Conservation (phyloP, 208 protist species). For the Trypanosoma mega region DNA sequence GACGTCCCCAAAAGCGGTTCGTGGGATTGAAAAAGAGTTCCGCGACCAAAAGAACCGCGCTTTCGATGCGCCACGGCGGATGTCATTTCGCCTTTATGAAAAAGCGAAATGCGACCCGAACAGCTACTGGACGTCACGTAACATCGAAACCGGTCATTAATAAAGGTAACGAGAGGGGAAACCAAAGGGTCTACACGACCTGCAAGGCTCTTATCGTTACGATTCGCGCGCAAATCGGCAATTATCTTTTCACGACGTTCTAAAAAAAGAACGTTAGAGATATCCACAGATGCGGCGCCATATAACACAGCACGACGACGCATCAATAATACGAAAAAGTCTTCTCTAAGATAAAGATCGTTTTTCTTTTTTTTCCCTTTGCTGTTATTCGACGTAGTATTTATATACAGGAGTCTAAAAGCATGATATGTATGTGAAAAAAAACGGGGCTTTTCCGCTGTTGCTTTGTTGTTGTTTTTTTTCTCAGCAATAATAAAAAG, state of each 20-base stretch:
- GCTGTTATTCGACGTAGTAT: neutral
- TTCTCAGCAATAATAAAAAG: too few species aligned
- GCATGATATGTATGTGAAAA: too few species aligned
- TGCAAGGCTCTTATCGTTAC: slow-evolving; percentile 79
- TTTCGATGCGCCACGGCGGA: slow-evolving; percentile 36
- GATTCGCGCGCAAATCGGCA: slow-evolving; percentile 39
- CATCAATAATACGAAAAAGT: too few species aligned
- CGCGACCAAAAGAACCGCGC: slow-evolving; percentile 57
- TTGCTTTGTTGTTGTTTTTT: too few species aligned
- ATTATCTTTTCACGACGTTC: slow-evolving; percentile 45
- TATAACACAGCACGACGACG: slow-evolving; percentile 15
- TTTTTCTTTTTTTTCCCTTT: neutral
- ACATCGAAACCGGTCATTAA: slow-evolving; percentile 54
- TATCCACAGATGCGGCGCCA: neutral
- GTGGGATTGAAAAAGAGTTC: slow-evolving; percentile 72
- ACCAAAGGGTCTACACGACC: slow-evolving; percentile 68
- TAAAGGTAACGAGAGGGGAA: slow-evolving; percentile 36
- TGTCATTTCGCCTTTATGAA: slow-evolving; percentile 56
- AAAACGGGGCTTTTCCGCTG: too few species aligned
- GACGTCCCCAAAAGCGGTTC: slow-evolving; percentile 41
- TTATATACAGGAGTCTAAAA: too few species aligned
- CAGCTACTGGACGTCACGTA: slow-evolving; percentile 86
- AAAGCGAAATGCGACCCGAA: slow-evolving; percentile 66
- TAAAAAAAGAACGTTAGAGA: slow-evolving; percentile 30
- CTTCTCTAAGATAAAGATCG: too few species aligned